Percentiles rank a stretch among this genome's conserved stretches.
phyloP scores from a whole-genome alignment of 371 early-diverging fungal genomes.

The Mortierella sp. region DNA sequence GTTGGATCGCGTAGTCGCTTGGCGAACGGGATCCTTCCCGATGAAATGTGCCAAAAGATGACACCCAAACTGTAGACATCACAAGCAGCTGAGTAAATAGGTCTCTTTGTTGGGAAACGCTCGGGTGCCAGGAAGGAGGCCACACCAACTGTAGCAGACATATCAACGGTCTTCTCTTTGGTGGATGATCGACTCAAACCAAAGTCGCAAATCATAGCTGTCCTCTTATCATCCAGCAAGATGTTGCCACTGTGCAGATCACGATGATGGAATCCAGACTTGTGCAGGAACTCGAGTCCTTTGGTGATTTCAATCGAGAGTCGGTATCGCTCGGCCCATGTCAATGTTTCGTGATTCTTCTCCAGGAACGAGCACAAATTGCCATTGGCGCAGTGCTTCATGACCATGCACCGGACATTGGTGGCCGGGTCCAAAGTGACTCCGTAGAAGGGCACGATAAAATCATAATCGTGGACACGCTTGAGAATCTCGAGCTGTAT shows the following conservation, averaged over 20 bases:
- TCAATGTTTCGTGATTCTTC: constrained; percentile 27
- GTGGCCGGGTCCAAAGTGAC: constrained; percentile 42
- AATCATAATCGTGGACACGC: constrained; percentile 53
- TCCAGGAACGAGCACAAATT: constrained; percentile 40
- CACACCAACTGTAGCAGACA: constrained; percentile 40
- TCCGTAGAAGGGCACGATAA: constrained; percentile 51
- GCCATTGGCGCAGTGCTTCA: constrained; percentile 50
- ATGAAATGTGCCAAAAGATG: constrained; percentile 54
- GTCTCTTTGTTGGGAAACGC: constrained; percentile 37
- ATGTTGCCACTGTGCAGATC: constrained; percentile 54
- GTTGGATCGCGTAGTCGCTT: constrained; percentile 30
- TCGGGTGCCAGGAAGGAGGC: constrained; percentile 52
- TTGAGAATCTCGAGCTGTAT: constrained; percentile 48
- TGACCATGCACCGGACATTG: constrained; percentile 44
- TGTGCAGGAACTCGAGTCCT: constrained; percentile 52
- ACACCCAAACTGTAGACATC: constrained; percentile 53
- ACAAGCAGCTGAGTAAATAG: constrained; percentile 48
- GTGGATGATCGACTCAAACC: constrained; percentile 43
- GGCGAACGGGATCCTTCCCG: constrained; percentile 43
- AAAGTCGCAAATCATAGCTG: constrained; percentile 54
- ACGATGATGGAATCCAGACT: constrained; percentile 53
- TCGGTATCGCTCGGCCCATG: constrained; percentile 49
- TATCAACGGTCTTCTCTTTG: constrained; percentile 25
- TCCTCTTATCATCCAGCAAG: constrained; percentile 44
- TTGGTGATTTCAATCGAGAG: constrained; percentile 51